A percentile compares a stretch with the other conserved stretches of the same genome.
Conservation (phyloP, 805 yeast genomes). For the Metschnikowia chrysomelidarum region DNA sequence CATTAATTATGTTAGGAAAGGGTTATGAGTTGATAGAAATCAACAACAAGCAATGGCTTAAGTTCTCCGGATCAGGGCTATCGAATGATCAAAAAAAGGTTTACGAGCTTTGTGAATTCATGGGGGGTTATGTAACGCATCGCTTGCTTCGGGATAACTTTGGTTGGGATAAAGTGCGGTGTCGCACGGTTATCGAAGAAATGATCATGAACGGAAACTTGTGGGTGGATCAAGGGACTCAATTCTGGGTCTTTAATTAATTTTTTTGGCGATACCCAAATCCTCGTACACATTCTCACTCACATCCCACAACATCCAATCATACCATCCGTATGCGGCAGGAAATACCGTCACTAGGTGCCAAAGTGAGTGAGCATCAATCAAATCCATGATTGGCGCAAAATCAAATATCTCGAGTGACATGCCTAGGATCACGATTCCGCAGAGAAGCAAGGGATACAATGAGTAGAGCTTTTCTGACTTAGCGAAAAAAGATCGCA, state of each 20-base stretch:
- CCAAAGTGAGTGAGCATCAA: slow-evolving; percentile 23
- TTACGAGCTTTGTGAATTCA: slow-evolving; percentile 69
- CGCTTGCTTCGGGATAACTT: slow-evolving; percentile 69
- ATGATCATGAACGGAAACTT: slow-evolving; percentile 79
- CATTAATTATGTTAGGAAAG: slow-evolving; percentile 59
- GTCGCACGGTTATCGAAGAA: slow-evolving; percentile 64
- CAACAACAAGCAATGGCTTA: slow-evolving; percentile 53
- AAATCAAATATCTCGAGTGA: slow-evolving; percentile 90
- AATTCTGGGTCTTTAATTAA: not conserved
- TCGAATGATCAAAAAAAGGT: slow-evolving; percentile 65
- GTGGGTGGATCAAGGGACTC: slow-evolving; percentile 65
- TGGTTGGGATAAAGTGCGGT: slow-evolving; percentile 66
- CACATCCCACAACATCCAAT: slow-evolving; percentile 45
- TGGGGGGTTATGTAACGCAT: slow-evolving; percentile 70
- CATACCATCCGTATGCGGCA: slow-evolving; percentile 44
- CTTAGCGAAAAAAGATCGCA: slow-evolving; percentile 32
- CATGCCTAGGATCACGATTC: slow-evolving; percentile 68
- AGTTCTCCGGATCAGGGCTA: slow-evolving; percentile 31
- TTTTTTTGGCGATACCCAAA: not conserved
- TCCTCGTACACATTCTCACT: slow-evolving; percentile 29
- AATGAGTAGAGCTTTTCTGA: slow-evolving; percentile 39
- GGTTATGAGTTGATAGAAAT: slow-evolving; percentile 60
- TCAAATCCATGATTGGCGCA: slow-evolving; percentile 28
- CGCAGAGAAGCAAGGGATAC: slow-evolving; percentile 36
- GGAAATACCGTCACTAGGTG: slow-evolving; percentile 30